These are phyloP conservation scores for Ceratocystis variospora DNA, from an alignment of 2,329 filamentous ascomycete species.

Conservation along the genomic window DNA sequence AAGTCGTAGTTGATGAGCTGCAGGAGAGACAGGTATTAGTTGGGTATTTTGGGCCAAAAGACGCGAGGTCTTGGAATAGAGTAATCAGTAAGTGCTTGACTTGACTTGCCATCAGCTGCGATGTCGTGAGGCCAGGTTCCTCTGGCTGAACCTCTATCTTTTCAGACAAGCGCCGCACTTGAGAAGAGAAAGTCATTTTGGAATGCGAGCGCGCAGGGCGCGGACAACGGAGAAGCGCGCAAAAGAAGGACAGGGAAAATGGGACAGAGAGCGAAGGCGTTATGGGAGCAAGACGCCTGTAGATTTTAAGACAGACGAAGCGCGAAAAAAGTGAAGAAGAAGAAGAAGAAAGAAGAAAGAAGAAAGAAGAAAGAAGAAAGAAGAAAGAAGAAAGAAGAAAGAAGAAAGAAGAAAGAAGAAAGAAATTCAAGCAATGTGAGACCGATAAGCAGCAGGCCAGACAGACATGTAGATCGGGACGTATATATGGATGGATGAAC, in stretches of 20 bases:
- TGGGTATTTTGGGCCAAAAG: neutral
- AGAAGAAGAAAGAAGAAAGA: no score
- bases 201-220: neutral
- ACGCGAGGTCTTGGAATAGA: neutral
- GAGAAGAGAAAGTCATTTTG: constrained; percentile 6
- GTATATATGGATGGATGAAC: neutral
- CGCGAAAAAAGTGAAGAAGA: no score
- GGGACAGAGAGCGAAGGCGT: neutral
- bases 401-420: no score
- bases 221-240: neutral
- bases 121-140: constrained; percentile 53
- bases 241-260: neutral
- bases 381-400: no score
- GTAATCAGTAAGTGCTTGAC: neutral
- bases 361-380: no score
- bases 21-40: constrained; percentile 3
- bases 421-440: neutral
- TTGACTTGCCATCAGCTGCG: constrained; percentile 58
- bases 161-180: constrained; percentile 28
- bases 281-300: neutral
- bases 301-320: neutral
- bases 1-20: constrained; percentile 71
- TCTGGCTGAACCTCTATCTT: constrained; percentile 63
- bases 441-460: neutral
- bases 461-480: neutral